Evolutionary conservation across 169 alveolate species (phyloP), one percentile per base, ranked within the genome.

Genomic region (Babesia gibsoni): DNA sequence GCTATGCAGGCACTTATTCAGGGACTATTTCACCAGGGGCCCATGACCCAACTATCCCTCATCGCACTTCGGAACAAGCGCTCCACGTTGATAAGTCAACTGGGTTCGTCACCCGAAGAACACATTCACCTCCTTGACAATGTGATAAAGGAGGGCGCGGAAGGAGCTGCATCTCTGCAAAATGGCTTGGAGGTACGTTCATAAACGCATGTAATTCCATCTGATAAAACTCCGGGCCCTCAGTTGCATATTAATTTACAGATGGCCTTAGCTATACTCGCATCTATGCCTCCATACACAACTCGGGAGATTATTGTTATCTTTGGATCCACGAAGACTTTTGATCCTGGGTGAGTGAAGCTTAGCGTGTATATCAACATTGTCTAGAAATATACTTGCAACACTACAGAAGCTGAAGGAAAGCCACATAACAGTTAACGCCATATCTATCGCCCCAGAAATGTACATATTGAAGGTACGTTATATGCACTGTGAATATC

Each of bases 271-370:
- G 80, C 72, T 22, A 53, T 88, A 61, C 66, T 88, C 52, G 36
- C 67, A 8, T 87, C 64, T 33, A 61, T 83, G 70, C 91, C 92
- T 0, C 57, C 73, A 18, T 88, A 88, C 61, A 87, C 87, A n/a
- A 88, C 92, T 8, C 81, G 88, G 32, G 92, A 88, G 64, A 54
- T 88, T 7, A 20, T 88, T 29, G 72, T 88, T 0, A 66, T 88
- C 35, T 88, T 83, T 82, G 91, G 91, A 1, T 82, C 92, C 5
- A 88, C 78, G 42, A 88, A 82, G 57, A 88, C 92, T 42, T 83
- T 83, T 32, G 92, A 88, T 67, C 82, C 87, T 4, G 79, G 84
- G 77, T 66, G 37, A 2, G 52, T 30, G 16, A 7, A 2, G 25
- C 7, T 30, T 14, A 6, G 4, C 2, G 9, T 1, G 33, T 9